These are phyloP conservation scores for Verticillium nonalfalfae DNA, from an alignment of 2,329 filamentous ascomycete genomes.

Conservation along the genomic window DNA sequence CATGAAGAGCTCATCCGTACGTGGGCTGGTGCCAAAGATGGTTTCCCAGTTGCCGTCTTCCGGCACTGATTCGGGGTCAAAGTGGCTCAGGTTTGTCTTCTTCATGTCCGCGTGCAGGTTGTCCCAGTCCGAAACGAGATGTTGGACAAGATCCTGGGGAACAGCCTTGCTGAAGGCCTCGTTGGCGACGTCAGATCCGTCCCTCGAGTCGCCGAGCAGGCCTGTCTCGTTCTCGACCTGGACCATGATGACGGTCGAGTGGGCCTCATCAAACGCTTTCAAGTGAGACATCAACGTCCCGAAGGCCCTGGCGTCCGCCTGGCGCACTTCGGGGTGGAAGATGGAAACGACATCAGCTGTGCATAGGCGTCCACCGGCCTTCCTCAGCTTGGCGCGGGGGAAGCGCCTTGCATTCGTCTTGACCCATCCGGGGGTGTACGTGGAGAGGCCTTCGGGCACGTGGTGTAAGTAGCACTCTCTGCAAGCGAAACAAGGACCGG, in stretches of 20 bases:
- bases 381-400: slow-evolving; percentile 18
- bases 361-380: slow-evolving; percentile 15
- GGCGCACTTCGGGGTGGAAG: slow-evolving; percentile 13
- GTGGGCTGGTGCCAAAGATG: slow-evolving; percentile 16
- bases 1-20: slow-evolving; percentile 21
- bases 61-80: background rate
- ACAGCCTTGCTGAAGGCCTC: slow-evolving; percentile 24
- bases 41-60: slow-evolving; percentile 15
- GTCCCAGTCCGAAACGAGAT: background rate
- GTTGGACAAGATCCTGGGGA: slow-evolving; percentile 12
- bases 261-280: slow-evolving; percentile 30
- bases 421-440: slow-evolving; percentile 18
- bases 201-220: slow-evolving; percentile 39
- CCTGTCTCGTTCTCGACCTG: slow-evolving; percentile 47
- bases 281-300: slow-evolving; percentile 19
- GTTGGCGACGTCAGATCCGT: slow-evolving; percentile 29
- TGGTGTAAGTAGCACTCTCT: background rate
- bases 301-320: slow-evolving; percentile 20
- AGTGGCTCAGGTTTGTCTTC: background rate
- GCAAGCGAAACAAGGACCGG: background rate
- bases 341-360: slow-evolving; percentile 20
- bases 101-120: slow-evolving; percentile 2
- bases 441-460: slow-evolving; percentile 15
- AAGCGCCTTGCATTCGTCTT: slow-evolving; percentile 18
- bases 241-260: slow-evolving; percentile 43